Evolutionary conservation across 192 early-diverging fungal species (phyloP).

Genomic region (Rhizoclosmatium globosum): DNA sequence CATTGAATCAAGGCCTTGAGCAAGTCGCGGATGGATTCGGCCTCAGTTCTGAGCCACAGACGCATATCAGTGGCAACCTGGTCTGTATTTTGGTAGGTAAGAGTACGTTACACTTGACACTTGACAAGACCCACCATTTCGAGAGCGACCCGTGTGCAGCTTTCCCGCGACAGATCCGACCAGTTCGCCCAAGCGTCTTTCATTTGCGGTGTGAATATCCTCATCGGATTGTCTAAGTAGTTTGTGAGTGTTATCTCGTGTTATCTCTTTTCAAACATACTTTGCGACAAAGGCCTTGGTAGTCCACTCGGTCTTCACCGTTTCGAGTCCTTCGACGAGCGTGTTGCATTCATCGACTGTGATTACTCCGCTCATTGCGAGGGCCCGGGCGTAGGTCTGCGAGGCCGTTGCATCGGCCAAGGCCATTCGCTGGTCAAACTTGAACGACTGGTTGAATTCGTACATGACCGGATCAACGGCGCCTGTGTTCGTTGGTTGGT

Average conservation of each 20-base stretch:
- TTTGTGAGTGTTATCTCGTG: background rate
- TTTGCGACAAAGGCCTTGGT: conserved; percentile 65
- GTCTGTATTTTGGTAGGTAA: conserved; percentile 52
- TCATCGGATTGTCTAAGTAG: conserved; percentile 71
- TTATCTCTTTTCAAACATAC: background rate
- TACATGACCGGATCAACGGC: conserved; percentile 96
- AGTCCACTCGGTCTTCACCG: conserved; percentile 86
- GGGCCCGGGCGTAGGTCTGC: conserved; percentile 88
- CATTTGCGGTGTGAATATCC: conserved; percentile 99
- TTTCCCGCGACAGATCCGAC: conserved; percentile 94
- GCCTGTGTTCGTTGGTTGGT: conserved; percentile 65
- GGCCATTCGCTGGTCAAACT: conserved; percentile 93
- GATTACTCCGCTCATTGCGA: conserved; percentile 76
- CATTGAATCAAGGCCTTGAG: conserved; percentile 82
- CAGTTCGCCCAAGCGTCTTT: conserved; percentile 91
- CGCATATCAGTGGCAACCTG: conserved; percentile 99
- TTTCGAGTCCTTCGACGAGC: conserved; percentile 78
- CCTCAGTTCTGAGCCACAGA: conserved; percentile 90
- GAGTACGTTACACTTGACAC: background rate
- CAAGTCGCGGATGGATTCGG: conserved; percentile 64
- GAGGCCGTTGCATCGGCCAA: conserved; percentile 89
- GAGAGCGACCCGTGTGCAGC: conserved; percentile 89
- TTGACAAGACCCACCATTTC: background rate
- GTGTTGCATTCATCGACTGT: conserved; percentile 74
- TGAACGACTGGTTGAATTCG: conserved; percentile 93